Evolutionary conservation across 2,329 filamentous ascomycete genomes (phyloP), one percentile per base, ranked within the genome.

Genomic region (Chrysoporthe deuterocubensis): DNA sequence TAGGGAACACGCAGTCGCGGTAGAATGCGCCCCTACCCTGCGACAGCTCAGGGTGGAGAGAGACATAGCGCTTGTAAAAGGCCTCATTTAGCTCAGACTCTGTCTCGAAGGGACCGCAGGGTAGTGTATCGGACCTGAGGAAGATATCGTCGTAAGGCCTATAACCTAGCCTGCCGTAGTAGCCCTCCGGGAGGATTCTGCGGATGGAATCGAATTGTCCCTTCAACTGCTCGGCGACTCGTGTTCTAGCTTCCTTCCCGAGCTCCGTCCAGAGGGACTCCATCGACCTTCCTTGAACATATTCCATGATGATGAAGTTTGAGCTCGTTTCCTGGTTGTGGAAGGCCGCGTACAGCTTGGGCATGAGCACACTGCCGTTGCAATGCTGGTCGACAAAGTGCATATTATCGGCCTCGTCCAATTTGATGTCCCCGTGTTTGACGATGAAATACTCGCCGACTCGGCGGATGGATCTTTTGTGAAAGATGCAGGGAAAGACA

Each of bases 251-350:
- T 16, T 21, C 46, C 11, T n/a, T 50, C 9, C 60, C 60, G 44
- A 62, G 60, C 4, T 40, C 44, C 3, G 32, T 7, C 60, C 46
- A 62, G 16, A 13, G 32, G 5, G 1, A 11, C 32, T 62, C 60
- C 7, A 52, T 32, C 13, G 46, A 52, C 44, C 4, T n/a, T 9
- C 60, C 60, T 8, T 18, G 44, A 3, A 62, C 32, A 18, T 62
- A 62, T 32, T 62, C 60, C 60, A 62, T 62, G 44, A 62, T 52
- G 46, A 62, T 62, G 44, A 52, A 54, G 46, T 48, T 62, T 7
- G 44, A 13, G 3, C 18, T n/a, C 6, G 60, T 62, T 1, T 52
- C 13, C 3, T 37, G 32, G 37, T 62, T 44, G 32, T 32, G 46
- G 46, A 62, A 62, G 46, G 60, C 60, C 18, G 60, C 60, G 46